Conservation (phyloP, 2,329 filamentous ascomycete genomes). For the Venturia pyrina region DNA sequence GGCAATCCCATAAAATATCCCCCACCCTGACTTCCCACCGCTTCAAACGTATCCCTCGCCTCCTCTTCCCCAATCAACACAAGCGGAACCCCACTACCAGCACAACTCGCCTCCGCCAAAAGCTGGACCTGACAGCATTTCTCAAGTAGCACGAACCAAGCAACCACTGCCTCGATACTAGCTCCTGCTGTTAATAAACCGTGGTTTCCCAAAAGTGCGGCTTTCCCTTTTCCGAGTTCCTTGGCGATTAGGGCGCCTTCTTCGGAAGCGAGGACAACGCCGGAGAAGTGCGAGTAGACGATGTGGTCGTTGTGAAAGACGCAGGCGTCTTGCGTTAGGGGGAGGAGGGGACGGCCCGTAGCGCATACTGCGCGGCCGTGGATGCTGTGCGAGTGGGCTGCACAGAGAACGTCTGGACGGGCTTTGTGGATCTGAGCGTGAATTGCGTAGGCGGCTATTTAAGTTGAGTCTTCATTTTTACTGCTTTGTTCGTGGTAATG, state of each 20-base stretch:
- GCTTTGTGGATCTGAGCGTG: conserved; percentile 50
- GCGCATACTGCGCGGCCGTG: conserved; percentile 53
- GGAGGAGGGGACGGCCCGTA: conserved; percentile 49
- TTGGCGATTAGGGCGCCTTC: conserved; percentile 44
- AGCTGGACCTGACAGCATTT: conserved; percentile 45
- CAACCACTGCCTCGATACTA: conserved; percentile 41
- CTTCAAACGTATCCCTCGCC: conserved; percentile 18
- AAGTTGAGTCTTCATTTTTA: too few species aligned
- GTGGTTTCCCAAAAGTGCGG: conserved; percentile 44
- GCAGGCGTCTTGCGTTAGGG: conserved; percentile 48
- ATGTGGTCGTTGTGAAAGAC: conserved; percentile 42
- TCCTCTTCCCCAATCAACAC: conserved; percentile 15
- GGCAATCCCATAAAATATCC: conserved; percentile 69
- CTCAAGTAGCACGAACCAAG: conserved; percentile 45
- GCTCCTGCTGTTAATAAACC: conserved; percentile 41
- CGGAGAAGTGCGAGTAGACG: conserved; percentile 43
- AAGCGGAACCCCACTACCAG: conserved; percentile 11
- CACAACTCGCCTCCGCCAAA: conserved; percentile 19
- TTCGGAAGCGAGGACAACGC: conserved; percentile 41
- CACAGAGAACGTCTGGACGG: conserved; percentile 48
- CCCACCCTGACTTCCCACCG: conserved; percentile 49
- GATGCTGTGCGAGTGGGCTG: conserved; percentile 49
- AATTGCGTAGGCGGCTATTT: conserved; percentile 46
- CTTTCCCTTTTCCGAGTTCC: conserved; percentile 39
- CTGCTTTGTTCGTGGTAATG: too few species aligned